phyloP scores from a whole-genome alignment of 768 basidiomycete species.

The Auriscalpium orientale region DNA sequence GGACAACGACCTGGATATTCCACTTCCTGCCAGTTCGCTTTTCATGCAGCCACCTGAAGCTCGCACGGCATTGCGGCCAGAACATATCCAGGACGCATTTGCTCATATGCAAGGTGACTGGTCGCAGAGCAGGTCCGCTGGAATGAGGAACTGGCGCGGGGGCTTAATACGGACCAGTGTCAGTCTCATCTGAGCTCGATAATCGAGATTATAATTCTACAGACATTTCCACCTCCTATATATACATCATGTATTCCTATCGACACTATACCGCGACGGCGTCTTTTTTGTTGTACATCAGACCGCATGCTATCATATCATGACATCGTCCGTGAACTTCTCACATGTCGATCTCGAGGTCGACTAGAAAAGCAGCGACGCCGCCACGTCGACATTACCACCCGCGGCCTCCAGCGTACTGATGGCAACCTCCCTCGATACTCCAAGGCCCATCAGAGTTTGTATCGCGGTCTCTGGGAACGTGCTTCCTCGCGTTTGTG shows the following conservation, averaged over 20 bases:
- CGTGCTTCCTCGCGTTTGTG: constrained; percentile 16
- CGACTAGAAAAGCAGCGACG: constrained; percentile 72
- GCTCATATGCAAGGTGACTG: constrained; percentile 84
- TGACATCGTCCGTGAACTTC: neutral
- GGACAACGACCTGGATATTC: constrained; percentile 53
- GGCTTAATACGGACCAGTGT: constrained; percentile 75
- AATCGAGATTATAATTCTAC: neutral
- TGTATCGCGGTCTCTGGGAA: constrained; percentile 57
- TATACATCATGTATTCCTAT: neutral
- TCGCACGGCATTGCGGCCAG: constrained; percentile 66
- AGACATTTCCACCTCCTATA: too few species aligned
- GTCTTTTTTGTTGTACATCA: constrained; percentile 14
- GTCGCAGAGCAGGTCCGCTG: constrained; percentile 73
- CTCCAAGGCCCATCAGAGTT: constrained; percentile 72
- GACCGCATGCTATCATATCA: neutral
- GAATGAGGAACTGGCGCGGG: constrained; percentile 86
- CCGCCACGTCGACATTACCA: constrained; percentile 85
- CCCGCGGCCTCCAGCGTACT: constrained; percentile 67
- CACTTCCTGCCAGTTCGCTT: constrained; percentile 60
- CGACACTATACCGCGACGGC: too few species aligned
- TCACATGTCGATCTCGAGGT: neutral
- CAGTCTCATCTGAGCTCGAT: constrained; percentile 56
- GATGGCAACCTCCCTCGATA: constrained; percentile 68
- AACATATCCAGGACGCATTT: constrained; percentile 90
- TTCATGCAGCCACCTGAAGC: constrained; percentile 82